Conservation (phyloP, 805 yeast species). For the Aciculoconidium aculeatum region DNA sequence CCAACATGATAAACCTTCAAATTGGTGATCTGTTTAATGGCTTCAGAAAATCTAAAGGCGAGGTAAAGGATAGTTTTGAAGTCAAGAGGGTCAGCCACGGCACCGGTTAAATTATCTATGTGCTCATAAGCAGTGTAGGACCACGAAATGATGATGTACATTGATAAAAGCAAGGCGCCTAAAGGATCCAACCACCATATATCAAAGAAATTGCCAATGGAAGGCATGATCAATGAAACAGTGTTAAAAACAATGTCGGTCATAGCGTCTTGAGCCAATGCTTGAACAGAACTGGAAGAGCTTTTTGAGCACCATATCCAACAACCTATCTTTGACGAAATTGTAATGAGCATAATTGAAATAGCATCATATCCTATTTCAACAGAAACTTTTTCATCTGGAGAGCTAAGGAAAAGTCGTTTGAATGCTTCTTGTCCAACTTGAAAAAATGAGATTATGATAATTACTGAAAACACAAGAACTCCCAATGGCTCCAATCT, state of each 20-base stretch:
- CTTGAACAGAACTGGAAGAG: constrained; percentile 68
- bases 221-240: constrained; percentile 67
- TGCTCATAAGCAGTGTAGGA: constrained; percentile 62
- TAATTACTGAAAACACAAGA: constrained; percentile 63
- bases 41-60: constrained; percentile 62
- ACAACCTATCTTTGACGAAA: constrained; percentile 52
- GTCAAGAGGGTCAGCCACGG: constrained; percentile 57
- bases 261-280: constrained; percentile 75
- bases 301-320: constrained; percentile 59
- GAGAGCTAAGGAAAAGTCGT: constrained; percentile 32
- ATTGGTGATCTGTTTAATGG: constrained; percentile 57
- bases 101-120: constrained; percentile 69
- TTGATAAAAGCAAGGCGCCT: constrained; percentile 62
- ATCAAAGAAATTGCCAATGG: constrained; percentile 45
- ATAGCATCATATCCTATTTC: constrained; percentile 46
- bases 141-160: constrained; percentile 65
- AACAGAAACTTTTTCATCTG: constrained; percentile 35
- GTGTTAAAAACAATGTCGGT: constrained; percentile 72
- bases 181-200: constrained; percentile 71
- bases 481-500: constrained; percentile 77
- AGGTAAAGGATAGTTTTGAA: constrained; percentile 63
- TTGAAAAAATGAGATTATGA: constrained; percentile 65
- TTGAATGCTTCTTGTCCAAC: constrained; percentile 61
- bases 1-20: constrained; percentile 75
- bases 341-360: constrained; percentile 58